phyloP scores from a whole-genome alignment of 345 rosid genomes.

The Citrus cavaleriei region DNA sequence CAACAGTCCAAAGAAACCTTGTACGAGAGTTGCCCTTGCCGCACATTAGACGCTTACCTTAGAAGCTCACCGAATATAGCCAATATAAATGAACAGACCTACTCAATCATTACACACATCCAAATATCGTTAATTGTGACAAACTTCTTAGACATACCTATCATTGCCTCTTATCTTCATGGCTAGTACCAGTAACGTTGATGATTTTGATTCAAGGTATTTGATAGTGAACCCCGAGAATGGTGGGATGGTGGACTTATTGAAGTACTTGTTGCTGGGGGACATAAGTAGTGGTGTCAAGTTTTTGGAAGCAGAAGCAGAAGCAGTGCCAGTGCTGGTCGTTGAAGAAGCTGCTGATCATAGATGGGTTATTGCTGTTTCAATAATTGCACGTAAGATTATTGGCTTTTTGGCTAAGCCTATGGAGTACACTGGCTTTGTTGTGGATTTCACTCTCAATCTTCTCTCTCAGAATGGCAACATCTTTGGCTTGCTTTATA shows the following conservation, averaged over 20 bases:
- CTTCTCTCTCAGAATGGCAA: conserved; percentile 54
- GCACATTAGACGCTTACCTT: not conserved
- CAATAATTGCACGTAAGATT: conserved; percentile 55
- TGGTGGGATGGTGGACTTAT: conserved; percentile 54
- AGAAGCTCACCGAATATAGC: not conserved
- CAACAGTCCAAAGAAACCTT: not conserved
- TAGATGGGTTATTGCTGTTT: conserved; percentile 60
- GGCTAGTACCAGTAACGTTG: not conserved
- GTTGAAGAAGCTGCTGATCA: conserved; percentile 33
- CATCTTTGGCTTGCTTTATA: conserved; percentile 46
- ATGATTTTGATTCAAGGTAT: conserved; percentile 29
- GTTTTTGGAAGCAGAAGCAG: conserved; percentile 37
- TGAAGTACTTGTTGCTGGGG: conserved; percentile 34
- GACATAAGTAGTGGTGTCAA: conserved; percentile 36
- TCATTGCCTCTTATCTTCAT: not conserved
- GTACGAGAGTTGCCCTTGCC: not conserved
- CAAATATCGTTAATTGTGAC: not conserved
- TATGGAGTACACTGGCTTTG: conserved; percentile 55
- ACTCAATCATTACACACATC: not conserved
- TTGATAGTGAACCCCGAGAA: conserved; percentile 59
- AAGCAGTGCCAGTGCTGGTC: not conserved
- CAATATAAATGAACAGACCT: not conserved
- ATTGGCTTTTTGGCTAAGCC: conserved; percentile 52
- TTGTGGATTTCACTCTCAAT: conserved; percentile 63
- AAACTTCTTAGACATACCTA: not conserved